Evolutionary conservation across 306 rosid species (phyloP).

Genomic region (Lathyrus aphaca): DNA sequence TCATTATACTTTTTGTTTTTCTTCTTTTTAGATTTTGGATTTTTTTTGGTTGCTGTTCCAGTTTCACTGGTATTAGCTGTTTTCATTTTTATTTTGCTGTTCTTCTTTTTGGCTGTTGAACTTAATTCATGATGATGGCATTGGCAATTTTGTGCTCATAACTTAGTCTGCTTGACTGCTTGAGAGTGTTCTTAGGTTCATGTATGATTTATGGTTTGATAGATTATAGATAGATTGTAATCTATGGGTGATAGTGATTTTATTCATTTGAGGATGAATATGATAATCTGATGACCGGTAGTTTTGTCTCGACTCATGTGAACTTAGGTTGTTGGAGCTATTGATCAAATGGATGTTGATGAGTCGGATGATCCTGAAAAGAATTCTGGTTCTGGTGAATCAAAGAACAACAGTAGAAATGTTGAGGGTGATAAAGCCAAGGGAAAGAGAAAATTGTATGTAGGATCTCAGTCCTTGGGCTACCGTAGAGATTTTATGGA

Average conservation of each 20-base stretch:
- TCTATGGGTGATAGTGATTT: not conserved
- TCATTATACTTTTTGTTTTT: not conserved
- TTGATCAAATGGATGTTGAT: slow-evolving; percentile 91
- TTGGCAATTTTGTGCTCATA: slow-evolving; percentile 28
- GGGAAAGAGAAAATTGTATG: slow-evolving; percentile 81
- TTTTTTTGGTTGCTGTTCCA: slow-evolving; percentile 8
- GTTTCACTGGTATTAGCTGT: not conserved
- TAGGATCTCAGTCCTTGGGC: slow-evolving; percentile 92
- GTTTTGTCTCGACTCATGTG: slow-evolving; percentile 30
- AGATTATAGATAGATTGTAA: not conserved
- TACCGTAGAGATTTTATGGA: slow-evolving; percentile 94
- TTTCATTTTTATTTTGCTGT: not conserved
- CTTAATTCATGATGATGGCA: slow-evolving; percentile 2
- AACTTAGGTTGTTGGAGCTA: slow-evolving; percentile 85
- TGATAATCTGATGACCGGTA: not conserved
- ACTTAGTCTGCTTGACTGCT: not conserved
- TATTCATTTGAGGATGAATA: slow-evolving; percentile 6
- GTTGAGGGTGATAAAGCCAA: slow-evolving; percentile 72
- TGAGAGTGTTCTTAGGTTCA: not conserved
- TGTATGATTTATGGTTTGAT: not conserved
- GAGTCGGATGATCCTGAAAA: slow-evolving; percentile 69
- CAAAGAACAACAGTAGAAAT: slow-evolving; percentile 55
- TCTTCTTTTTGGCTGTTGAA: not conserved
- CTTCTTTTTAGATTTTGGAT: not conserved
- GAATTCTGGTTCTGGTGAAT: slow-evolving; percentile 65